Conservation (phyloP, 371 early-diverging fungal genomes). For the Mortierella sp. region DNA sequence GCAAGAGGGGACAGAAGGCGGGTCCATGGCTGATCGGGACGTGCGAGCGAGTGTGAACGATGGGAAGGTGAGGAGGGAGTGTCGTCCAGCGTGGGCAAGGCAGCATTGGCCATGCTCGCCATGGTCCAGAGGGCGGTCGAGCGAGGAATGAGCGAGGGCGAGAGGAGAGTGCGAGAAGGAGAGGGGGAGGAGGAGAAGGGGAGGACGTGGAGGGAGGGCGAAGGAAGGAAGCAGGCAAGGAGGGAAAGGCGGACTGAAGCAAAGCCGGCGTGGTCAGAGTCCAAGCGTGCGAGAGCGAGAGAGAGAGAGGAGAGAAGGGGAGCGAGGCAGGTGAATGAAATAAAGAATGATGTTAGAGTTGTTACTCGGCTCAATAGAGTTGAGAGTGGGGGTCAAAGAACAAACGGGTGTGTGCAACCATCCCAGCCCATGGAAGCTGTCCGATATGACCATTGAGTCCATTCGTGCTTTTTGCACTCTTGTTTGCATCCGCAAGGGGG, state of each 20-base stretch:
- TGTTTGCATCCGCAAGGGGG: too few relatives aligned
- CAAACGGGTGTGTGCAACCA: too few relatives aligned
- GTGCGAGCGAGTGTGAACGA: not conserved
- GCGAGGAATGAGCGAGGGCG: not conserved
- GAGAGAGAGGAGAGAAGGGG: too few relatives aligned
- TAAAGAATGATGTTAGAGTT: too few relatives aligned
- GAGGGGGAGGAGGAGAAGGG: conserved; percentile 2
- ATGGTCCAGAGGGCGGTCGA: not conserved
- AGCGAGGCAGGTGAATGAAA: too few relatives aligned
- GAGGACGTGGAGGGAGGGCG: not conserved
- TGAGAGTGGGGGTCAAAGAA: too few relatives aligned
- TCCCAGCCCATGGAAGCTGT: too few relatives aligned
- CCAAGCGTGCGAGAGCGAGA: too few relatives aligned
- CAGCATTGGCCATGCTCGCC: conserved; percentile 16
- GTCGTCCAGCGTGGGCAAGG: not conserved
- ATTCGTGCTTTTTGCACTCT: too few relatives aligned
- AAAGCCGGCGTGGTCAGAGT: too few relatives aligned
- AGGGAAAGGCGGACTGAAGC: not conserved
- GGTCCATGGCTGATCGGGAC: not conserved
- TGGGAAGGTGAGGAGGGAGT: not conserved
- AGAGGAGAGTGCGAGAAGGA: not conserved
- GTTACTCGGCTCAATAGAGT: too few relatives aligned
- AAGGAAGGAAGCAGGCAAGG: conserved; percentile 2
- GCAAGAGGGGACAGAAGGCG: not conserved
- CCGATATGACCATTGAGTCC: too few relatives aligned